Base-by-base conservation (phyloP, 345 rosid species). In the Tarenaya hassleriana region DNA sequence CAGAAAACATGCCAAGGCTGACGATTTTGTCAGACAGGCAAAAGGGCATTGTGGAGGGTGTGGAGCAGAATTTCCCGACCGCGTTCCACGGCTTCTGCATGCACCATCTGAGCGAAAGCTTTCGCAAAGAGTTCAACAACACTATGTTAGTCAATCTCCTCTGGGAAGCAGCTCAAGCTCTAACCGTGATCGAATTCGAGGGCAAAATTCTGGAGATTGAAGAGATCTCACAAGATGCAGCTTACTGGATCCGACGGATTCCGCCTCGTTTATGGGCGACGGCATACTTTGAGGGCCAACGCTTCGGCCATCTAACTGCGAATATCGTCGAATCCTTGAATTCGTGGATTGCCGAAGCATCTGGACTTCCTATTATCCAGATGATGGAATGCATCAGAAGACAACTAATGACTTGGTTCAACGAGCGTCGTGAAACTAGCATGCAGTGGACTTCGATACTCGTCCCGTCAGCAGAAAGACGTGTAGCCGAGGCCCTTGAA, bases 81-180 rank as follows among this genome's bases (percentile, higher is more conserved):
- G 96, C 96, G 39, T 91, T 91, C 64, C 98, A 91, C 60, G 94
- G 96, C 38, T 82, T 76, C 54, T 87, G 98, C 70, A 75, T 91
- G 81, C 95, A 84, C 41, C 84, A 82, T 76, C 72, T 91, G 55
- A 70, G 76, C 45, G 95, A 84, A 67, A 75, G 81, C 66, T 84
- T 91, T 54, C 72, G 84, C 7, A 75, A 72, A 57, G 73, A 80
- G 74, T 91, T 84, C 55, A 84, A 87, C 66, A 76, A 83, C 73
- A 75, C 90, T 1, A 69, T 72, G 79, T 84, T 87, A 47, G 94
- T 91, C 63, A 80, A 81, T 74, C 82, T 84, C 63, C 64, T 91
- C 9, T 82, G 95, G 96, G 96, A 82, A 70, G 95, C 96, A 39
- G 95, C 96, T 52, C 80, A 77, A 61, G 87, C 89, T 48, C 73